Base-by-base conservation (phyloP, 2,329 filamentous ascomycete species). In the Xylariales sp. region DNA sequence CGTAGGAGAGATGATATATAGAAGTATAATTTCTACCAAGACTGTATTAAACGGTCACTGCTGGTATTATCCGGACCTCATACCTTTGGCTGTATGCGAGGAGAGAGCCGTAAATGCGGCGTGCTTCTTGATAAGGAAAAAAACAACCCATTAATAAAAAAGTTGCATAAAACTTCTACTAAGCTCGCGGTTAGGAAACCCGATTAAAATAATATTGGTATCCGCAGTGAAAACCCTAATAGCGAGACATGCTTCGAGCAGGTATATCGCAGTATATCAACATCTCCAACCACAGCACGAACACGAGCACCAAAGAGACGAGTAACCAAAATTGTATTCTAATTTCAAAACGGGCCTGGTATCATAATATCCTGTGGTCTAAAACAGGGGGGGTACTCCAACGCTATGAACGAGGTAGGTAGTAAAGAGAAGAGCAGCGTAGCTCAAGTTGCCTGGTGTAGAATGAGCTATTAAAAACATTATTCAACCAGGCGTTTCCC, bases 321-420 rank as follows among this genome's bases (percentile, higher is more conserved):
- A 41, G 8, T 36, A 54, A 56, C 18, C 46, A 55, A 34, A 50
- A 7, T 56, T 4, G 39, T 16, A 54, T 61, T 34, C 2, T 32
- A 60, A 48, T 56, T 18, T 58, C 34, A 23, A 54, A 50, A 56
- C 48, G 36, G 55, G 36, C 28, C 64, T 67, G 66, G 60, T 66
- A 69, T 71, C 69, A 65, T 69, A 18, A 66, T 64, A 65, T 59
- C 61, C 56, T 43, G 14, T 45, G 45, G 52, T 41, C 60, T 39
- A 3, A 62, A 58, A 59, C 8, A 50, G 16, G 28, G 6, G 8
- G 50, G 59, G 71, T 57, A 74, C 72, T 73, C 73, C 75, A 70
- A 73, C 74, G 71, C 75, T 74, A 71, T 74, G 70, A 73, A 71
- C 60, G 65, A 57, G 49, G 56, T 39, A 65, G 56, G 59, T 49